Conservation (phyloP, 2,329 filamentous ascomycete species). For the Aspergillus udagawae region DNA sequence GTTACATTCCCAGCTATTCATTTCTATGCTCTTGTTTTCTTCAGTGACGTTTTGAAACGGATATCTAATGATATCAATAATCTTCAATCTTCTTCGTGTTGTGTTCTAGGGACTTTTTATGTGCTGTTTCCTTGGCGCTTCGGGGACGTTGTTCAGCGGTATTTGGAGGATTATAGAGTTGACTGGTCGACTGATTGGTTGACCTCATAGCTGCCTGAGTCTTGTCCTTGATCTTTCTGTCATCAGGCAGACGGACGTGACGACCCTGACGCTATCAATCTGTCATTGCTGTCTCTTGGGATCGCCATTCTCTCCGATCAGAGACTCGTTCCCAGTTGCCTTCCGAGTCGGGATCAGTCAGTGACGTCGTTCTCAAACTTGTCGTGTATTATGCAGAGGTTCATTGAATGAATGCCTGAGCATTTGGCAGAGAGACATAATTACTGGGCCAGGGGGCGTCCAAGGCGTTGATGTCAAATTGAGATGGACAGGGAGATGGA, state of each 20-base stretch:
- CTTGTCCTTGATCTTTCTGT: constrained; percentile 8
- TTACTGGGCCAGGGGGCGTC: neutral
- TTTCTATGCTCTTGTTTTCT: constrained; percentile 10
- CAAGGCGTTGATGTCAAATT: neutral
- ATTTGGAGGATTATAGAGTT: constrained; percentile 24
- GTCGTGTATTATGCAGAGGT: neutral
- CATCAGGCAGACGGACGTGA: neutral
- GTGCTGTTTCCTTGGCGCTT: constrained; percentile 34
- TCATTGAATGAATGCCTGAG: too few relatives aligned
- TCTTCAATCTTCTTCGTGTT: constrained; percentile 26
- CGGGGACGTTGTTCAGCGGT: constrained; percentile 31
- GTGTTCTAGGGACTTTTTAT: constrained; percentile 28
- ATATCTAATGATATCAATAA: constrained; percentile 33
- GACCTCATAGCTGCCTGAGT: constrained; percentile 13
- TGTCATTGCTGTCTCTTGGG: neutral
- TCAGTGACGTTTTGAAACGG: constrained; percentile 23
- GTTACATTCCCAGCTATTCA: constrained; percentile 11
- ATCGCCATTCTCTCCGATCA: neutral
- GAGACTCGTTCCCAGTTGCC: neutral
- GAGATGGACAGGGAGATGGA: neutral
- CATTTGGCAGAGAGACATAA: neutral
- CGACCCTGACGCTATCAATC: neutral
- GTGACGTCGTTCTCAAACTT: neutral
- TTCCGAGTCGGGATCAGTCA: neutral
- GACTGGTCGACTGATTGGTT: constrained; percentile 14